Evolutionary conservation across 495 filamentous ascomycete genomes (phyloP).

Genomic region (Symbiotaphrina buchneri): DNA sequence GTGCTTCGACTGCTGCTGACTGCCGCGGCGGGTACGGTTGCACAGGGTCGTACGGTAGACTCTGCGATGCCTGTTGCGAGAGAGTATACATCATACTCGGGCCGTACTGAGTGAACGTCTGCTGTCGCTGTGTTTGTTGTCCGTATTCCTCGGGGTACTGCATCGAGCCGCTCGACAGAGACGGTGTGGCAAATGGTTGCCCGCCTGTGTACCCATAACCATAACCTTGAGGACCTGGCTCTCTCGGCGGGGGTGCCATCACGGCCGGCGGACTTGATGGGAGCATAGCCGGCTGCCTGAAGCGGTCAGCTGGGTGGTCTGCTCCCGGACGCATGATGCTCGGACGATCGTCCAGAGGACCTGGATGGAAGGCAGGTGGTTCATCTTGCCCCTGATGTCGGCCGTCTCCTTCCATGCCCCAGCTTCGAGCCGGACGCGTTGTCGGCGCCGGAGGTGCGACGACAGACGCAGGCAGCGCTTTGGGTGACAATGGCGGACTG

Average conservation of each 20-base stretch:
- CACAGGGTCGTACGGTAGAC: slow-evolving; percentile 45
- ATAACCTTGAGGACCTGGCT: slow-evolving; percentile 1
- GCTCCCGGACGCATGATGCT: slow-evolving; percentile 1
- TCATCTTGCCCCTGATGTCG: slow-evolving; percentile 3
- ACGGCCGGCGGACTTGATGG: slow-evolving; percentile 2
- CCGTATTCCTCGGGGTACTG: slow-evolving; percentile 4
- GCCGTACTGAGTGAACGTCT: slow-evolving; percentile 28
- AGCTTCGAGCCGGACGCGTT: background rate
- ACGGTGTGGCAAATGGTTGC: slow-evolving; percentile 1
- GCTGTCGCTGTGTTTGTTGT: slow-evolving; percentile 7
- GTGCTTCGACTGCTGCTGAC: slow-evolving; percentile 59
- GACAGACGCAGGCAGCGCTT: slow-evolving; percentile 2
- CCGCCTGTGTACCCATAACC: slow-evolving; percentile 5
- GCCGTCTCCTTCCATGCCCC: slow-evolving; percentile 6
- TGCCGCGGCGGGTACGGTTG: slow-evolving; percentile 61
- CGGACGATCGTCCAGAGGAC: background rate
- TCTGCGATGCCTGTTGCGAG: slow-evolving; percentile 40
- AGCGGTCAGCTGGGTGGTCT: slow-evolving; percentile 2
- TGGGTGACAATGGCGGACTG: slow-evolving; percentile 1
- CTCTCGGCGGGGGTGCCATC: slow-evolving; percentile 2
- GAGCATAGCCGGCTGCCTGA: slow-evolving; percentile 2
- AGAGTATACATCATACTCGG: slow-evolving; percentile 65
- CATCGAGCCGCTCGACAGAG: slow-evolving; percentile 1
- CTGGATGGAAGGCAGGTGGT: too few species aligned
- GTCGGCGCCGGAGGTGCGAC: slow-evolving; percentile 1